phyloP scores from a whole-genome alignment of 2,329 filamentous ascomycete genomes.

The Colletotrichum lupini region DNA sequence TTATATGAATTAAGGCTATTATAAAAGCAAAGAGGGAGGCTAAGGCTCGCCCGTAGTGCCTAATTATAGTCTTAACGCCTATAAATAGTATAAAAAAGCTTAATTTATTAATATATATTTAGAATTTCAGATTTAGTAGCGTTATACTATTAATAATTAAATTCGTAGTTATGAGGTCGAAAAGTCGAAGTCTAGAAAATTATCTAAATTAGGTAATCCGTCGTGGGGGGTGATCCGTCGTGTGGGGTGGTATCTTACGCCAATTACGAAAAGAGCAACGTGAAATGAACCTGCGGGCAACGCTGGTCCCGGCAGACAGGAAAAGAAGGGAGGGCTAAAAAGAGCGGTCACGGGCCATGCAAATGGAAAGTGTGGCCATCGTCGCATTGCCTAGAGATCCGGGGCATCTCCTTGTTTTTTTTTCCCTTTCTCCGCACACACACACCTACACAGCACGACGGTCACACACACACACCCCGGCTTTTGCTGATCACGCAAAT shows the following conservation, averaged over 20 bases:
- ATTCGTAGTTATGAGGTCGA: too few species aligned
- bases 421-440: too few species aligned
- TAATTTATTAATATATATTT: too few species aligned
- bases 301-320: constrained; percentile 17
- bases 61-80: accelerated
- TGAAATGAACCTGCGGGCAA: constrained; percentile 13
- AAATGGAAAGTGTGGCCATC: neutral
- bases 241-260: too few species aligned
- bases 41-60: accelerated
- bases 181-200: too few species aligned
- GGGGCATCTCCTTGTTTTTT: constrained; percentile 4
- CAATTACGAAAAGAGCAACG: neutral
- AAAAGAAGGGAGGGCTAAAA: neutral
- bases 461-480: neutral
- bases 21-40: too few species aligned
- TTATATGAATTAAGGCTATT: too few species aligned
- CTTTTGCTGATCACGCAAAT: constrained; percentile 20
- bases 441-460: too few species aligned
- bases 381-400: constrained; percentile 9
- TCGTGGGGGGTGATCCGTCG: neutral
- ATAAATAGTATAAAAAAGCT: accelerated
- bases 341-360: constrained; percentile 11
- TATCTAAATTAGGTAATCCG: too few species aligned
- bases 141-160: too few species aligned
- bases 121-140: too few species aligned